Base-by-base conservation (phyloP, 2,329 filamentous ascomycete species). In the Calonectria hongkongensis region DNA sequence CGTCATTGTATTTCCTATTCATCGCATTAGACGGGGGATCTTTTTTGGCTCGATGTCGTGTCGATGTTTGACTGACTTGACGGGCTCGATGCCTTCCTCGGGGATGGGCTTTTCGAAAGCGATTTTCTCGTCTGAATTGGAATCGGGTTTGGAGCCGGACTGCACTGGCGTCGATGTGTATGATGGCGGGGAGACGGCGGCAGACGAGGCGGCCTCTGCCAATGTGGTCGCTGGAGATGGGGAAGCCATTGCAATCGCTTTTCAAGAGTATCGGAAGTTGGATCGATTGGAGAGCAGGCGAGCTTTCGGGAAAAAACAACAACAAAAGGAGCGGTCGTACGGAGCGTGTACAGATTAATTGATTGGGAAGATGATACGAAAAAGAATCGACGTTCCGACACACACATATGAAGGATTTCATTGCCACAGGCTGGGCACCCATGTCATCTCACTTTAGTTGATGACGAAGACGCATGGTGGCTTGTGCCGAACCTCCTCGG, bases 61-160 rank as follows among this genome's bases (percentile, higher is more conserved):
- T 25, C 30, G 16, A 13, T 9, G 30, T 30, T 7, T 7, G 33
- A 39, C 67, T 25, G 27, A 69, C 70, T 25, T 21, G 51, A 50
- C 43, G 21, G 51, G 41, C 51, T 72, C 70, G 12, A 72, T 56
- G 30, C 70, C 70, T 27, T 72, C 70, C 18, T 43, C 66, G 3
- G 65, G 39, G 9, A 72, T 63, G 30, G 70, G 65, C 27, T 48
- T 64, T n/a, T 28, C 30, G 58, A 51, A 50, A 2, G 78, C 76
- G 54, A 79, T 79, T 68, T 79, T 79, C 10, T 78, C 76, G 36
- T 79, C 75, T 2, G 9, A 15, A 25, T 33, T 70, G 30, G 73
- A 47, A 0, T 39, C 28, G 6, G 69, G 41, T 18, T 43, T 25
- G 25, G 45, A 39, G 9, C 36, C 39, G 13, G 58, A 63, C 68